Percentiles rank a stretch among this genome's conserved stretches.
Conservation (phyloP, 129 eudicot genomes). For the Flaveria bidentis region DNA sequence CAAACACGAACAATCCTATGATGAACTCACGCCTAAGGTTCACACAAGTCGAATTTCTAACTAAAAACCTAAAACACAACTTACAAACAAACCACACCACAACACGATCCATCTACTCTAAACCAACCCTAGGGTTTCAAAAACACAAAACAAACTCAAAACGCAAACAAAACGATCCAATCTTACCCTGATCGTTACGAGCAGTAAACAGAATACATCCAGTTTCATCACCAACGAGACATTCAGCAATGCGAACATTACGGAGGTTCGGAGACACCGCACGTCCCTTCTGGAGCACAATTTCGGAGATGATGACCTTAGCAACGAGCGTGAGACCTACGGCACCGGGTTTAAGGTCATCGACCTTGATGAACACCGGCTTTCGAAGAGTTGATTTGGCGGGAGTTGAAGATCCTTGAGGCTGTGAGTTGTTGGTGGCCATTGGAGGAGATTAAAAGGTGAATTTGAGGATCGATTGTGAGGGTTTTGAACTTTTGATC, state of each 20-base stretch:
- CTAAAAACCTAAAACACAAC: too few relatives aligned
- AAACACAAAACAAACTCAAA: neutral
- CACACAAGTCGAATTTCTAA: neutral
- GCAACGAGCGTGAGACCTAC: slow-evolving; percentile 36
- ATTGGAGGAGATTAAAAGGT: neutral
- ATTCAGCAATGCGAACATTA: slow-evolving; percentile 40
- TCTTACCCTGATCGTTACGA: slow-evolving; percentile 44
- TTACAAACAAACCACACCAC: neutral
- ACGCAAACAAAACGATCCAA: neutral
- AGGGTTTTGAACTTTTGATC: slow-evolving; percentile 32
- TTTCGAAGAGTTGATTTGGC: slow-evolving; percentile 36
- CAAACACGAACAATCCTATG: slow-evolving; percentile 6
- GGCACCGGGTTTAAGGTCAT: slow-evolving; percentile 36
- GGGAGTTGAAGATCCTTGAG: slow-evolving; percentile 32
- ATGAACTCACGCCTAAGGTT: slow-evolving; percentile 16
- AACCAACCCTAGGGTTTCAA: slow-evolving; percentile 15
- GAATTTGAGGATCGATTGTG: neutral
- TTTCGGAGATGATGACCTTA: slow-evolving; percentile 37
- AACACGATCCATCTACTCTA: neutral
- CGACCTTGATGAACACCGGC: slow-evolving; percentile 37
- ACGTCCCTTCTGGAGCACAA: slow-evolving; percentile 34
- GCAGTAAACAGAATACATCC: slow-evolving; percentile 39
- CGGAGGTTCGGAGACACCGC: slow-evolving; percentile 22
- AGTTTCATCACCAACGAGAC: slow-evolving; percentile 46
- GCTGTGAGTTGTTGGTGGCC: slow-evolving; percentile 28